Percentiles rank a stretch among this genome's conserved stretches.
phyloP scores from a whole-genome alignment of 306 rosid genomes.

The Prosopis cineraria region DNA sequence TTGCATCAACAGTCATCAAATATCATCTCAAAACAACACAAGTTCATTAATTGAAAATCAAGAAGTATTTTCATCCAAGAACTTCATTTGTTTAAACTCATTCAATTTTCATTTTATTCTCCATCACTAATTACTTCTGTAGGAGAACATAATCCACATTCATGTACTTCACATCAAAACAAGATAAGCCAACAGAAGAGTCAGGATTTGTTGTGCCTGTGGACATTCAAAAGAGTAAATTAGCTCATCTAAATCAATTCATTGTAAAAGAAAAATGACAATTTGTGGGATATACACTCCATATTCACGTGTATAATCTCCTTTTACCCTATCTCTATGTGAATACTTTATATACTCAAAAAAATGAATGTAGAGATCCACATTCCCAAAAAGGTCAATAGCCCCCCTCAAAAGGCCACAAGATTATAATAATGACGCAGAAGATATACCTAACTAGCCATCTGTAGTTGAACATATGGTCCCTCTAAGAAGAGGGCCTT shows the following conservation, averaged over 20 bases:
- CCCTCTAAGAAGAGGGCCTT: constrained; percentile 30
- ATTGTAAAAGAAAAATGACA: background rate
- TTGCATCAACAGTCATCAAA: background rate
- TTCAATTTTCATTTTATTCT: background rate
- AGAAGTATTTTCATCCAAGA: background rate
- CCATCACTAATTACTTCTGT: constrained; percentile 20
- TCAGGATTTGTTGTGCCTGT: constrained; percentile 16
- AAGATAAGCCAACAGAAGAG: constrained; percentile 10
- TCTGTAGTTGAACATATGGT: constrained; percentile 5
- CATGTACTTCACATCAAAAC: constrained; percentile 16
- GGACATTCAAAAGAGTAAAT: background rate
- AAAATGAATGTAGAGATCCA: background rate
- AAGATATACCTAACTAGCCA: constrained; percentile 27
- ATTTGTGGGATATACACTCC: background rate
- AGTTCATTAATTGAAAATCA: background rate
- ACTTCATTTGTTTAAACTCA: background rate
- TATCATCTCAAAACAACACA: background rate
- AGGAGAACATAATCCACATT: constrained; percentile 32
- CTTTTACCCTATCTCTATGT: background rate
- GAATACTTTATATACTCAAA: background rate
- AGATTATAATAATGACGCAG: constrained; percentile 27
- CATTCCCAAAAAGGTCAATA: background rate
- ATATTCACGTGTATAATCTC: background rate
- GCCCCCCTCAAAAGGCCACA: constrained; percentile 1
- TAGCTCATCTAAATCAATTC: background rate